Conservation (phyloP, 768 basidiomycete species). For the Agrocybe pediades region DNA sequence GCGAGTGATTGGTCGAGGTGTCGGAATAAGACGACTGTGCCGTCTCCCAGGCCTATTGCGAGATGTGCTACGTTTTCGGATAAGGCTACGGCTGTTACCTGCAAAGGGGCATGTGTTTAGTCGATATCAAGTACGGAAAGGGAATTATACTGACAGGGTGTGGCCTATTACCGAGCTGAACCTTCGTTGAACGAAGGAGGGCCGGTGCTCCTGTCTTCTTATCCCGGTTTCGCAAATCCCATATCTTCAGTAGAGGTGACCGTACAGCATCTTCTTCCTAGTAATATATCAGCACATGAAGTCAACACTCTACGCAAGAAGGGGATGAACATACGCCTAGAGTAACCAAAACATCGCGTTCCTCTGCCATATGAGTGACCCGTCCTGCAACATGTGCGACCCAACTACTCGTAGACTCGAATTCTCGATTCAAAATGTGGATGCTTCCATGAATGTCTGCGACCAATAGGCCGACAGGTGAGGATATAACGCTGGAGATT, state of each 20-base stretch:
- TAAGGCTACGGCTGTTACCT: conserved; percentile 82
- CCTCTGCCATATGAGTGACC: conserved; percentile 87
- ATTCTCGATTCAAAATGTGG: conserved; percentile 74
- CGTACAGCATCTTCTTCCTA: conserved; percentile 78
- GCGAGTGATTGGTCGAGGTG: conserved; percentile 90
- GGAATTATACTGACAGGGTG: conserved; percentile 59
- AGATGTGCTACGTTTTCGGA: conserved; percentile 80
- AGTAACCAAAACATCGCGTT: conserved; percentile 80
- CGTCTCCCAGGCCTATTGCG: conserved; percentile 92
- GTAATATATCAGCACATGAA: conserved; percentile 8
- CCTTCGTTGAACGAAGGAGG: conserved; percentile 73
- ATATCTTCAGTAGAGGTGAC: conserved; percentile 79
- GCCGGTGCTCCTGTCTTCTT: conserved; percentile 62
- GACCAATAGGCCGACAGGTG: conserved; percentile 68
- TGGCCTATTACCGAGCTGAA: conserved; percentile 75
- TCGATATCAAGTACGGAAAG: background rate
- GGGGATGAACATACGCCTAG: conserved; percentile 67
- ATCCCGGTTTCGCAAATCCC: conserved; percentile 79
- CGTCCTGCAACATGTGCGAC: conserved; percentile 77
- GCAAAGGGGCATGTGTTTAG: conserved; percentile 9
- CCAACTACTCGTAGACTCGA: conserved; percentile 75
- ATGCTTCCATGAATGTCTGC: conserved; percentile 88
- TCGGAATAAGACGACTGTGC: conserved; percentile 88
- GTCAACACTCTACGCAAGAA: conserved; percentile 1
- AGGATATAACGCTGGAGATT: conserved; percentile 69